Evolutionary conservation across 2,329 filamentous ascomycete genomes (phyloP), one percentile per base, ranked within the genome.

Genomic region (Neofusicoccum sp.): DNA sequence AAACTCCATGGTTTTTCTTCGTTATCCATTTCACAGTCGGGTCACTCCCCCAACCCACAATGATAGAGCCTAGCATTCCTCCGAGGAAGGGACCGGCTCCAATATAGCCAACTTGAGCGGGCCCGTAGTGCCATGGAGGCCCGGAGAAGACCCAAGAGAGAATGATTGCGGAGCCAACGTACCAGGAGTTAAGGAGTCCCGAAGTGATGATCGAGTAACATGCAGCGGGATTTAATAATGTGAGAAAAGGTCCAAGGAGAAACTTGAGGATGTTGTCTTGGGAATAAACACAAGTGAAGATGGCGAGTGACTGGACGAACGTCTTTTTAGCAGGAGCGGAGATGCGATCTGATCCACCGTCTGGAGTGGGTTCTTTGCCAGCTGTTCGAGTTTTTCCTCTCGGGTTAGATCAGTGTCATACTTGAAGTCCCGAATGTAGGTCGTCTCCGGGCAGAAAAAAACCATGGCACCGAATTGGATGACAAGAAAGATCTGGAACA

Each of bases 111-210:
- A 81, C 79, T 14, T 74, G 75, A 1, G 75, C 75, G 0, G 77
- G 73, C 6, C 68, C 71, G 39, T 79, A 74, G 16, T 71, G 69
- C 72, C 84, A 85, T 0, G 82, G 82, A 11, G 80, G 78, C 8
- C 39, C 39, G 12, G 39, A 43, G 8, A 43, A 43, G 7, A 43
- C 16, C 79, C 96, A 66, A 86, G 89, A 68, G 88, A 90, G 69
- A 37, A 72, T 71, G 64, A 72, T 71, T 9, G 66, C 66, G 7
- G 49, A 44, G n/a, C 64, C 66, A 29, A 67, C 66, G 29, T 66
- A 67, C 63, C 63, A 66, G 36, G 60, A 61, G 63, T 67, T 69
- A n/a, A 67, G 44, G 12, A 68, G 22, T 16, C 66, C 67, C 3
- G 66, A 64, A 61, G 22, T 22, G 22, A 22, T 22, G 22, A 22